Percentiles rank a stretch among this genome's conserved stretches.
These are phyloP conservation scores for Phaseolus lunatus DNA, from an alignment of 306 rosid genomes.

Conservation along the genomic window DNA sequence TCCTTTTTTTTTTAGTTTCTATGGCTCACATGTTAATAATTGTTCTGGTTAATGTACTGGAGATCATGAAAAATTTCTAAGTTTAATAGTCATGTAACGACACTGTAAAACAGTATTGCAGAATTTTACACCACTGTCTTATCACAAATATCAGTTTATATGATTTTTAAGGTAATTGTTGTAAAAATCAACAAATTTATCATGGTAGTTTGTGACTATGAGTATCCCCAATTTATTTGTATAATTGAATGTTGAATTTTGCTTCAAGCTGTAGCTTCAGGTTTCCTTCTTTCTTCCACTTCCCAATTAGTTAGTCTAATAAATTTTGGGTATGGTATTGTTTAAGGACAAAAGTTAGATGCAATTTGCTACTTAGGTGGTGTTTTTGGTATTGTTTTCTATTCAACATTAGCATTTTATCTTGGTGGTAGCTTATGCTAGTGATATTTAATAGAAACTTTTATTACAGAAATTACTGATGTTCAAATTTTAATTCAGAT, in stretches of 20 bases:
- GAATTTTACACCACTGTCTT: no score
- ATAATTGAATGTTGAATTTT: slow-evolving; percentile 17
- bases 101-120: no score
- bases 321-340: background rate
- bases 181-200: background rate
- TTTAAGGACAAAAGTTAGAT: background rate
- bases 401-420: background rate
- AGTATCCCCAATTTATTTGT: background rate
- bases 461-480: background rate
- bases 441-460: background rate
- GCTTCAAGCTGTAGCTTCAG: background rate
- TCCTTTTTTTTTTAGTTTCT: background rate
- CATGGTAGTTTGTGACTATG: background rate
- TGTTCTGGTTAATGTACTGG: slow-evolving; percentile 9
- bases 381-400: background rate
- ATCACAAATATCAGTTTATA: no score
- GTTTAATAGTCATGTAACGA: no score
- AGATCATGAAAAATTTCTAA: background rate
- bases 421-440: background rate
- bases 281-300: background rate
- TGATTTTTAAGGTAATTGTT: background rate
- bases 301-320: background rate
- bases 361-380: background rate
- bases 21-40: background rate
- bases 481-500: background rate